Evolutionary conservation across 495 filamentous ascomycete genomes (phyloP).

Genomic region (Trichocladium uniseriatum): DNA sequence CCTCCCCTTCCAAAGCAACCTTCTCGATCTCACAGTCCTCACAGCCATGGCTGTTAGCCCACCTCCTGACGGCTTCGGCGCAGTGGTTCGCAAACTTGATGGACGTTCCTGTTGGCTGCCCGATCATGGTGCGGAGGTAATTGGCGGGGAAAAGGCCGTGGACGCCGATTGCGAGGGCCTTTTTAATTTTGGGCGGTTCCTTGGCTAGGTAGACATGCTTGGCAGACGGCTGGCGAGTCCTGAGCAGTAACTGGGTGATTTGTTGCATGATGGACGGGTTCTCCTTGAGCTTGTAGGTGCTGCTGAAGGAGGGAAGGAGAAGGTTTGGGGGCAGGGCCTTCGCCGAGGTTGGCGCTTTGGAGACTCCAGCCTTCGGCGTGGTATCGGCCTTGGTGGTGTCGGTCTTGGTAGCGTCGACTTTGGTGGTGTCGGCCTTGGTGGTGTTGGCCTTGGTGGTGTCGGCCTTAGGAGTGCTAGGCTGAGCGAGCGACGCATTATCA

Average conservation of each 20-base stretch:
- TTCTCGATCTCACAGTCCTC: slow-evolving; percentile 68
- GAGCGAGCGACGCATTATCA: slow-evolving; percentile 28
- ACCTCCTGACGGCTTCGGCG: slow-evolving; percentile 72
- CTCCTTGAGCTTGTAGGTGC: slow-evolving; percentile 57
- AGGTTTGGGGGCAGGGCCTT: slow-evolving; percentile 47
- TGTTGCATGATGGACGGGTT: slow-evolving; percentile 64
- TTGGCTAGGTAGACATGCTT: slow-evolving; percentile 67
- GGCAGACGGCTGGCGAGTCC: slow-evolving; percentile 48
- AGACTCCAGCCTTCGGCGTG: background rate
- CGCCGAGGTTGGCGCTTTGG: slow-evolving; percentile 24
- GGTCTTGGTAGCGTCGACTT: too few species aligned
- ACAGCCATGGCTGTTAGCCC: slow-evolving; percentile 60
- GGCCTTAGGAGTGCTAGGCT: slow-evolving; percentile 28
- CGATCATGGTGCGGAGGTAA: slow-evolving; percentile 74
- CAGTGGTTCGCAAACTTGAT: slow-evolving; percentile 86
- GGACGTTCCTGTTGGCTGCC: slow-evolving; percentile 91
- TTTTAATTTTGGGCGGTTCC: slow-evolving; percentile 61
- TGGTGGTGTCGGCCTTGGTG: slow-evolving; percentile 30
- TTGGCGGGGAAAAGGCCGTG: slow-evolving; percentile 90
- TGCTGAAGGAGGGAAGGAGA: slow-evolving; percentile 57
- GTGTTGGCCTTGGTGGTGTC: slow-evolving; percentile 31
- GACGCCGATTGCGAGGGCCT: slow-evolving; percentile 83
- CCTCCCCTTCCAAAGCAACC: slow-evolving; percentile 93
- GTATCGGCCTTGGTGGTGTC: slow-evolving; percentile 30
- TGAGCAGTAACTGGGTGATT: slow-evolving; percentile 56